Base-by-base conservation (phyloP, 2,329 filamentous ascomycete species). In the Cladosporium sp. region DNA sequence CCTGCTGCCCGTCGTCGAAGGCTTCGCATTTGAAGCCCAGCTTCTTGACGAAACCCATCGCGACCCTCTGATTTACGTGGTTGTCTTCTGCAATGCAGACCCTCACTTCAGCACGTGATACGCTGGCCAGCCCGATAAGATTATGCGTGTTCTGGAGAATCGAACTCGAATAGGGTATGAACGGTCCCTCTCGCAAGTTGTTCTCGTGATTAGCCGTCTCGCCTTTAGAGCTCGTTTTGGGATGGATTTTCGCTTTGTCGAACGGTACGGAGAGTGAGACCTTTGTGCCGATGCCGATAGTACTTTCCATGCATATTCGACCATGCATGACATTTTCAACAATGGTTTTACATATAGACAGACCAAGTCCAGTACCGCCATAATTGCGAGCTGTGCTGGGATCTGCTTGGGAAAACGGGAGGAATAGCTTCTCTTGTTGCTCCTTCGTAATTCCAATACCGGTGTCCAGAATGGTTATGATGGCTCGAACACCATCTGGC, bases 31-130 rank as follows among this genome's bases (percentile, higher is more conserved):
- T 86, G 77, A 97, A 93, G 2, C 93, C 93, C 11, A 98, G 85
- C 65, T 92, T 91, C 70, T 89, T 88, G 65, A 96, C 91, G 71
- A 96, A 97, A 70, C 93, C 91, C 58, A 97, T 91, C 1, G 93
- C 93, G 70, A 97, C 97, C 76, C 91, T 92, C 74, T 96, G 91
- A 72, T 97, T 97, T 80, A 97, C 96, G 3, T 90, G 87, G 71
- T 97, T 97, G 79, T 98, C 94, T 75, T 98, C 94, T 0, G 94
- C 94, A 65, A 98, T 94, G 77, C 93, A 97, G 30, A 98, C 89
- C 36, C 92, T 89, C 30, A 98, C 83, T 64, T 96, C 84, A 51
- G 93, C 88, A 65, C 91, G 88, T 8, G 91, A 87, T 7, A 97
- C 85, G 65, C 84, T 84, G 21, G 89, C 89, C 5, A 97, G 84